Conservation (phyloP, 208 protist genomes). For the Trypanosoma conorhini region DNA sequence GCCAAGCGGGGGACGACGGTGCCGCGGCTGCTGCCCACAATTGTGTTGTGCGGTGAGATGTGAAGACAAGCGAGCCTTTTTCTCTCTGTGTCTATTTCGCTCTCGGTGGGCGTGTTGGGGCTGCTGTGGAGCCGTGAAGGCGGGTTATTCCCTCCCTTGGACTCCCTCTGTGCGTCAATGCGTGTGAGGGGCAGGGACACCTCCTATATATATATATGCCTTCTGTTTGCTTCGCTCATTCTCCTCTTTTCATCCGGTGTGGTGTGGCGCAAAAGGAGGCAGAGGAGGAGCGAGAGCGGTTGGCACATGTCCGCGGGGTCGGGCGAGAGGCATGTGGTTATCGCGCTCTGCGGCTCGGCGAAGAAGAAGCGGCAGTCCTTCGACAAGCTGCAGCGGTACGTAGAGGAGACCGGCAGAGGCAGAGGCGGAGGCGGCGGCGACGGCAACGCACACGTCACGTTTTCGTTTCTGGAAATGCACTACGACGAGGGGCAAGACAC, state of each 20-base stretch:
- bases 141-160: not conserved
- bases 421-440: not conserved
- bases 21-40: slow-evolving; percentile 13
- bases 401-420: slow-evolving; percentile 33
- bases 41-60: slow-evolving; percentile 37
- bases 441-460: slow-evolving; percentile 2
- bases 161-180: not conserved
- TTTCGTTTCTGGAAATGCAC: slow-evolving; percentile 57
- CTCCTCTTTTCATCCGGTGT: not conserved
- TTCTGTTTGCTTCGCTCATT: not conserved
- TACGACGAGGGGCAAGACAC: slow-evolving; percentile 42
- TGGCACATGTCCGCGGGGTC: not conserved
- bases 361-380: slow-evolving; percentile 84
- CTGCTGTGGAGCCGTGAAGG: not conserved
- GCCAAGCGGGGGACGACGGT: slow-evolving; percentile 2
- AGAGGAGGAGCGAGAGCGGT: not conserved
- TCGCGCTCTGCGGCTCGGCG: slow-evolving; percentile 66
- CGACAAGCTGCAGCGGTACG: slow-evolving; percentile 41
- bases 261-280: not conserved
- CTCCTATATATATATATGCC: no score
- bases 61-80: not conserved
- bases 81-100: not conserved
- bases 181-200: not conserved
- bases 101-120: not conserved
- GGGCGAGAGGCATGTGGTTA: slow-evolving; percentile 17